These are phyloP conservation scores for Primulina tabacum DNA, from an alignment of 257 asterid species.

Conservation along the genomic window DNA sequence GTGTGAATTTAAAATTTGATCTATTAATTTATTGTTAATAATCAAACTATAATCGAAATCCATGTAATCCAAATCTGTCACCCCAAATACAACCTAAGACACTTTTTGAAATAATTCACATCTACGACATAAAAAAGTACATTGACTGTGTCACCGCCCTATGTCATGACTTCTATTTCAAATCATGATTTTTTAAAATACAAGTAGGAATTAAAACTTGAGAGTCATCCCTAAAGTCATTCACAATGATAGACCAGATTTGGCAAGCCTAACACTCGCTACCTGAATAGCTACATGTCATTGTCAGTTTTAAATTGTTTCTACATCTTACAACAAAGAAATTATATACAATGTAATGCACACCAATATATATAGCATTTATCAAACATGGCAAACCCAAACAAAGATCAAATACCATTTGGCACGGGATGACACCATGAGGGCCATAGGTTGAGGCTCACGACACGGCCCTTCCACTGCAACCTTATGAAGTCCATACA, in stretches of 20 bases:
- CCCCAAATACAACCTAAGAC: neutral
- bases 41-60: no score
- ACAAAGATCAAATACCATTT: conserved; percentile 62
- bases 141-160: neutral
- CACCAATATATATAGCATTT: neutral
- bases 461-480: conserved; percentile 88
- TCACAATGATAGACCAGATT: neutral
- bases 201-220: neutral
- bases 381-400: neutral
- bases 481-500: conserved; percentile 75
- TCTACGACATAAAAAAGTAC: neutral
- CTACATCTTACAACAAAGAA: conserved; percentile 3
- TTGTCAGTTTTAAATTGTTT: neutral
- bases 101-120: neutral
- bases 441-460: conserved; percentile 79
- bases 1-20: no score
- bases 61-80: no score
- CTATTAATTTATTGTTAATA: no score
- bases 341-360: neutral
- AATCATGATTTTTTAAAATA: neutral
- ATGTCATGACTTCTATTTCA: neutral
- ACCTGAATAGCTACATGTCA: neutral
- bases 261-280: neutral
- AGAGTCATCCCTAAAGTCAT: conserved; percentile 1
- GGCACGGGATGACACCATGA: conserved; percentile 69